phyloP scores from a whole-genome alignment of 768 basidiomycete species.

The Glaciozyma martinii region DNA sequence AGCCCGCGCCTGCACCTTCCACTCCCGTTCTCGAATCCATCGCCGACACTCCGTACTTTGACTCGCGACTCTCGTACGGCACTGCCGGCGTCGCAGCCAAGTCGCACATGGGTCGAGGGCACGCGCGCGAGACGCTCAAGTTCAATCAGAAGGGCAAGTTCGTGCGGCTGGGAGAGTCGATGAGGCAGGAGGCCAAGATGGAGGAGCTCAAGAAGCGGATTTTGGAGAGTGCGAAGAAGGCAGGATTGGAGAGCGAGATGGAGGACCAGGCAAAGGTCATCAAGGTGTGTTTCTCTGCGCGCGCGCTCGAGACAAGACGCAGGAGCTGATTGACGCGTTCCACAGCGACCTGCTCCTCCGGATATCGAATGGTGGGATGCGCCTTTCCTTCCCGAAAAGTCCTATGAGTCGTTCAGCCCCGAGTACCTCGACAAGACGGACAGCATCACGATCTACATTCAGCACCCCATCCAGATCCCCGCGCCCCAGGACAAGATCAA shows the following conservation, averaged over 20 bases:
- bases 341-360: constrained; percentile 72
- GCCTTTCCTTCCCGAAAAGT: constrained; percentile 60
- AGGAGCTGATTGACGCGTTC: background rate
- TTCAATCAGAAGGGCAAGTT: constrained; percentile 91
- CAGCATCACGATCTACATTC: constrained; percentile 80
- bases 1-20: constrained; percentile 34
- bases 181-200: constrained; percentile 56
- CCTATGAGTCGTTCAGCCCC: constrained; percentile 47
- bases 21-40: constrained; percentile 25
- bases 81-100: constrained; percentile 56
- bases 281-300: constrained; percentile 49
- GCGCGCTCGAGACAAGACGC: background rate
- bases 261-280: constrained; percentile 72
- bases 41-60: constrained; percentile 36
- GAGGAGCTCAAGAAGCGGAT: constrained; percentile 89
- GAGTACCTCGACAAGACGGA: constrained; percentile 41
- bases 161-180: constrained; percentile 43
- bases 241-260: constrained; percentile 85
- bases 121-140: constrained; percentile 55
- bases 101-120: constrained; percentile 54
- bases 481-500: constrained; percentile 79
- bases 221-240: constrained; percentile 83
- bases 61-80: constrained; percentile 35
- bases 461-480: constrained; percentile 94
- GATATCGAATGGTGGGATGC: constrained; percentile 97